Conservation (phyloP, 2,329 filamentous ascomycete species). For the Chaetomium globosum region DNA sequence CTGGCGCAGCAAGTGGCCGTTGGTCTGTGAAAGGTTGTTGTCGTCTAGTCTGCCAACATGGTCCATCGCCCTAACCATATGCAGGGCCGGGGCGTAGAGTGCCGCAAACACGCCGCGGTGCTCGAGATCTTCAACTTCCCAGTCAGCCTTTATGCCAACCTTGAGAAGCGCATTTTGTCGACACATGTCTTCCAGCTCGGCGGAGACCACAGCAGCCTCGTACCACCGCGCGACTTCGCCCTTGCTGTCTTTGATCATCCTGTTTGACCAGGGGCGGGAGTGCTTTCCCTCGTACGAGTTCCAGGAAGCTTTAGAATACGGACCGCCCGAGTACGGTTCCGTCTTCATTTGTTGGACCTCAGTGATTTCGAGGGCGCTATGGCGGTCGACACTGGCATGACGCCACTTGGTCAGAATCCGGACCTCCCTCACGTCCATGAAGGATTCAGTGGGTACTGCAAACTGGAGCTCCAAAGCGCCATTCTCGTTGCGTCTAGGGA, state of each 20-base stretch:
- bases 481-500: slow-evolving; percentile 11
- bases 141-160: slow-evolving; percentile 36
- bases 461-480: slow-evolving; percentile 19
- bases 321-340: neutral
- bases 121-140: slow-evolving; percentile 32
- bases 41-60: slow-evolving; percentile 36
- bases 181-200: slow-evolving; percentile 35
- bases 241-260: slow-evolving; percentile 15
- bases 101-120: slow-evolving; percentile 32
- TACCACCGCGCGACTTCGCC: slow-evolving; percentile 39
- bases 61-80: slow-evolving; percentile 40
- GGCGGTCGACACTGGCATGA: slow-evolving; percentile 21
- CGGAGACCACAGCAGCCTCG: slow-evolving; percentile 39
- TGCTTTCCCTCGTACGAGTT: slow-evolving; percentile 11
- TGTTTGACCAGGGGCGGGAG: slow-evolving; percentile 13
- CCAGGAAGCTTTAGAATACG: neutral
- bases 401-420: slow-evolving; percentile 34
- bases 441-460: slow-evolving; percentile 7
- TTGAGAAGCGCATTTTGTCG: slow-evolving; percentile 36
- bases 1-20: slow-evolving; percentile 7
- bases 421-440: slow-evolving; percentile 17
- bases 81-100: slow-evolving; percentile 37
- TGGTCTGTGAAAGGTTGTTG: slow-evolving; percentile 17
- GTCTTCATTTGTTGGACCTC: slow-evolving; percentile 32
- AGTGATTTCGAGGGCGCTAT: slow-evolving; percentile 32